Evolutionary conservation across 2,329 filamentous ascomycete species (phyloP).

Genomic region (Neoscytalidium dimidiatum): DNA sequence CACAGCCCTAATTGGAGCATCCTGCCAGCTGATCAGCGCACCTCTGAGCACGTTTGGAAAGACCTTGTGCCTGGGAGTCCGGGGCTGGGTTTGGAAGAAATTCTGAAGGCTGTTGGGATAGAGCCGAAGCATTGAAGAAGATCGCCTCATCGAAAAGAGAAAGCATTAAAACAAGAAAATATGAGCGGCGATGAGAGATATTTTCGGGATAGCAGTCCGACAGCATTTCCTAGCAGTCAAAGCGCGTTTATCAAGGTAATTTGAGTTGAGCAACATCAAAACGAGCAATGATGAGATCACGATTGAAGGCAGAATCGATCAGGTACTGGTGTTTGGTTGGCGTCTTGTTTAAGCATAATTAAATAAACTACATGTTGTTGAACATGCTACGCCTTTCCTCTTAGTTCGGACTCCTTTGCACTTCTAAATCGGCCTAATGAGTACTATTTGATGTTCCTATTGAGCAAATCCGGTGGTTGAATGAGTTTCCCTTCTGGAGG

Average conservation of each 20-base stretch:
- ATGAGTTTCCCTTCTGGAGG: too few relatives aligned
- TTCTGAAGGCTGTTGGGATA: slow-evolving; percentile 51
- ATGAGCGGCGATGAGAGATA: background rate
- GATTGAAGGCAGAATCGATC: background rate
- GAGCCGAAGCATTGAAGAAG: slow-evolving; percentile 3
- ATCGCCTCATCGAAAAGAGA: background rate
- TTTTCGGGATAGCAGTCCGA: background rate
- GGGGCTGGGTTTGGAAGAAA: slow-evolving; percentile 64
- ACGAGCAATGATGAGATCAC: background rate
- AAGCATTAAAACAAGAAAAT: background rate
- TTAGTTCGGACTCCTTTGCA: too few relatives aligned
- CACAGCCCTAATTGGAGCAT: slow-evolving; percentile 86
- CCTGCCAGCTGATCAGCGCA: slow-evolving; percentile 60
- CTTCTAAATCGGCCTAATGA: too few relatives aligned
- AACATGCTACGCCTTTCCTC: too few relatives aligned
- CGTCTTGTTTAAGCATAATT: background rate
- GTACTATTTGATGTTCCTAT: too few relatives aligned
- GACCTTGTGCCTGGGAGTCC: slow-evolving; percentile 66
- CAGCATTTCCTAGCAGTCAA: too few relatives aligned
- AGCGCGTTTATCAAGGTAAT: background rate
- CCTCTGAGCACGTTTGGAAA: slow-evolving; percentile 68
- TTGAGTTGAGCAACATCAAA: background rate
- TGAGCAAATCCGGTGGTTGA: too few relatives aligned
- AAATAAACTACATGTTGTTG: too few relatives aligned
- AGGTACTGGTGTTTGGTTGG: background rate